These are phyloP conservation scores for Chlorencoelia australis DNA, from an alignment of 2,329 filamentous ascomycete species.

Conservation along the genomic window DNA sequence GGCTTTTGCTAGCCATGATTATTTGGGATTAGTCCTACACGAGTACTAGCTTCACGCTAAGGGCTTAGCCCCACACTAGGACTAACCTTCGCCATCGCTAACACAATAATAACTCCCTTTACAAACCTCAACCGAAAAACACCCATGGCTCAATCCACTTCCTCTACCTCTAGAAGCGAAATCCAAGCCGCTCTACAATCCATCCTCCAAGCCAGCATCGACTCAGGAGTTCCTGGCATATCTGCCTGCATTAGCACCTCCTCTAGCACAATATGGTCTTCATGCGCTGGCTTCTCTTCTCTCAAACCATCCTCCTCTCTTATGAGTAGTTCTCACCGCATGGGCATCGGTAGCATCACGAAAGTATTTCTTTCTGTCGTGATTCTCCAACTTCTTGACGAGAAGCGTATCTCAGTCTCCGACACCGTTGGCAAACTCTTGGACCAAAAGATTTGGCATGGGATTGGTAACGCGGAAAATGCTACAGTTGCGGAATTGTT, in stretches of 20 bases:
- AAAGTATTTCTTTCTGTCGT: slow-evolving; percentile 12
- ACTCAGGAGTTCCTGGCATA: slow-evolving; percentile 8
- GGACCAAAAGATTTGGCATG: neutral
- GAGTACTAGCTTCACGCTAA: too few species aligned
- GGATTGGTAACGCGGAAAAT: slow-evolving; percentile 5
- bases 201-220: slow-evolving; percentile 1
- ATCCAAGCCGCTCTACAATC: slow-evolving; percentile 16
- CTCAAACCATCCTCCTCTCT: neutral
- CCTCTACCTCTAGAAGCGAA: too few species aligned
- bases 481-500: slow-evolving; percentile 7
- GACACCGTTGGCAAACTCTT: slow-evolving; percentile 4
- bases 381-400: slow-evolving; percentile 11
- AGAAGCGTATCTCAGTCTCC: slow-evolving; percentile 4
- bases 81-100: too few species aligned
- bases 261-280: slow-evolving; percentile 7
- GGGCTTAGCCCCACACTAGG: too few species aligned
- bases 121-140: too few species aligned
- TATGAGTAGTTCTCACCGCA: slow-evolving; percentile 1
- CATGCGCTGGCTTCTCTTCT: slow-evolving; percentile 1
- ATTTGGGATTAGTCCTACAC: too few species aligned
- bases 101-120: too few species aligned
- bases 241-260: slow-evolving; percentile 10
- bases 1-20: too few species aligned
- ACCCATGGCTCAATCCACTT: too few species aligned
- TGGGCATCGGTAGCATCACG: slow-evolving; percentile 15